Base-by-base conservation (phyloP, 2,329 filamentous ascomycete genomes). In the Fusarium sarcochroum region DNA sequence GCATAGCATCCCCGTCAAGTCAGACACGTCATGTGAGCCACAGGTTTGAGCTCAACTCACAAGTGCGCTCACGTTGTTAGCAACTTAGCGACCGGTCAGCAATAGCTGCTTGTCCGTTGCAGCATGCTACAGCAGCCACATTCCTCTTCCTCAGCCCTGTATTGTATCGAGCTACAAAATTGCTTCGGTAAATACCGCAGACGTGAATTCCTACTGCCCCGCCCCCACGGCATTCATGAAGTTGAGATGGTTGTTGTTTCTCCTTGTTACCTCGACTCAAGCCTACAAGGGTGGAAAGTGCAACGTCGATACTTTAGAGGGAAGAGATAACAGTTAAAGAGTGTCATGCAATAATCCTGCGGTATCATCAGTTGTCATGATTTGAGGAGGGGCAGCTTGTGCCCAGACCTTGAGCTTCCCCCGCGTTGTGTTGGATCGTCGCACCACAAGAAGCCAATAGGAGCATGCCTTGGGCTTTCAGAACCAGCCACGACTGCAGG, bases 341-440 rank as follows among this genome's bases (percentile, higher is more conserved):
- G 37, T 44, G 25, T 60, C 57, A 69, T 60, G 47, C 53, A 56
- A 63, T 17, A 63, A 54, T 55, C 38, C 49, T 50, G 45, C 56
- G 8, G 18, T n/a, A 69, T 56, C 49, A 59, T 52, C 45, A 54
- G 62, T 50, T 48, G 47, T 27, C 37, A 27, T 34, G 20, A 48
- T 15, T 56, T 25, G 15, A 30, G 30, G 47, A 40, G 27, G 34
- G 48, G 40, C 35, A 23, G 34, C 37, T 41, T 50, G 35, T 52
- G 32, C 41, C 20, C 30, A 46, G 34, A 47, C 32, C 56, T 58
- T 49, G 32, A 32, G 25, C 17, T 41, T 32, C 35, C 42, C 50
- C 45, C 45, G 41, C 46, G 40, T 25, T 44, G 14, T 13, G 48
- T 35, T 40, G 49, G 32, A 47, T 42, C 53, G 27, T 52, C 45